Evolutionary conservation across 1,284 basidiomycete genomes (phyloP).

Genomic region (Cystobasidium sp.): DNA sequence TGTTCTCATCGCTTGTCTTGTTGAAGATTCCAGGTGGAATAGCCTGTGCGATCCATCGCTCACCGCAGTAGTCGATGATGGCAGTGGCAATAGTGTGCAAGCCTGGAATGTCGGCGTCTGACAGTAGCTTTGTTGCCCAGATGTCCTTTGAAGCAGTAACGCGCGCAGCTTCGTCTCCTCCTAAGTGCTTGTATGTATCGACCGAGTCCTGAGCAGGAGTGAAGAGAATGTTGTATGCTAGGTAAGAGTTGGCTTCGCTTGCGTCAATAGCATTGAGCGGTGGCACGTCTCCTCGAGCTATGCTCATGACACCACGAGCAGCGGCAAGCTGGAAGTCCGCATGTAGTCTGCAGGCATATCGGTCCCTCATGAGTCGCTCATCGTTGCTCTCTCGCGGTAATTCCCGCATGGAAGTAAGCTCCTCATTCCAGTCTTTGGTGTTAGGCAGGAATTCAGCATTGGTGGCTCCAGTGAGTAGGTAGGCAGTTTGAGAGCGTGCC

Average conservation of each 20-base stretch:
- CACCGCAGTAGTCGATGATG: slow-evolving; percentile 64
- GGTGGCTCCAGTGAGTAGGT: slow-evolving; percentile 63
- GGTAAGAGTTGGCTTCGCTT: slow-evolving; percentile 62
- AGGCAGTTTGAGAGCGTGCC: slow-evolving; percentile 64
- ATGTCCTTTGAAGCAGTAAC: slow-evolving; percentile 65
- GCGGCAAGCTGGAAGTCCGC: slow-evolving; percentile 64
- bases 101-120: slow-evolving; percentile 59
- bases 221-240: slow-evolving; percentile 65
- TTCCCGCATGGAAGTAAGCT: slow-evolving; percentile 64
- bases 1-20: slow-evolving; percentile 51
- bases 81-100: slow-evolving; percentile 57
- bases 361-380: slow-evolving; percentile 63
- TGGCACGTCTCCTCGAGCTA: slow-evolving; percentile 56
- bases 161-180: slow-evolving; percentile 64
- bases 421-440: slow-evolving; percentile 67
- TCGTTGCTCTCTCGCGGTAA: slow-evolving; percentile 61
- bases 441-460: slow-evolving; percentile 59
- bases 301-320: slow-evolving; percentile 61
- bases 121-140: slow-evolving; percentile 62
- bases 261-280: slow-evolving; percentile 63
- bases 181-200: slow-evolving; percentile 62
- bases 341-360: slow-evolving; percentile 62
- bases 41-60: slow-evolving; percentile 65
- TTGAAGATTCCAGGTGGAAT: slow-evolving; percentile 65
- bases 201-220: slow-evolving; percentile 64